Base-by-base conservation (phyloP, 345 rosid species). In the Psidium guajava region DNA sequence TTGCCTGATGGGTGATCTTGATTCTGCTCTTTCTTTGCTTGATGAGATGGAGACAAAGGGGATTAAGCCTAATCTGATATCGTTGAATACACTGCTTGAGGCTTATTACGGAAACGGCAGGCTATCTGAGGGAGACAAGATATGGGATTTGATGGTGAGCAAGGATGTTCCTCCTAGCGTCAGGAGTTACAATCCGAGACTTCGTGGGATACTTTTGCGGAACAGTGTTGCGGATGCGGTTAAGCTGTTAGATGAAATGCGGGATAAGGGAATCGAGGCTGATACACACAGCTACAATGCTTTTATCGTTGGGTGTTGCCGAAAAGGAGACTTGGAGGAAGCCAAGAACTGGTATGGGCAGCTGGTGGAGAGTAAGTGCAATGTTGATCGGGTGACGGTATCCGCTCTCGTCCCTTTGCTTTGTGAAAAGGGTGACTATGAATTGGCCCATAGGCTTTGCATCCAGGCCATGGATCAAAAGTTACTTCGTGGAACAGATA, bases 361-460 rank as follows among this genome's bases (percentile, higher is more conserved):
- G 56, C 82, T 88, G 7, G 14, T 44, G 81, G 84, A 81, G 49
- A 75, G 59, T 32, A 82, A 74, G n/a, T 55, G n/a, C 52, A n/a
- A 27, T 25, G 86, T 54, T 3, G 80, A 87, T 82, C 73, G 27
- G 74, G 74, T 84, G 83, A 88, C 86, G 6, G 81, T 84, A 6
- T 69, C 82, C 6, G 21, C 59, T 44, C 82, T 91, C 6, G 22
- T 88, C 24, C 88, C 89, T 6, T 86, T 88, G 81, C 83, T 85
- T 28, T 85, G 88, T 40, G 77, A 84, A 86, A 86, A 88, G 87
- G 90, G 86, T 58, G 92, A 91, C 18, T 40, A 87, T n/a, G 87
- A 51, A 14, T 28, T 44, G 86, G 91, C 87, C 27, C 82, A 58
- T 27, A 86, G 74, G 82, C 75, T 89, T 15, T 89, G 87, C 42